Conservation (phyloP, 768 basidiomycete species). For the Leccinum aurantiacum region DNA sequence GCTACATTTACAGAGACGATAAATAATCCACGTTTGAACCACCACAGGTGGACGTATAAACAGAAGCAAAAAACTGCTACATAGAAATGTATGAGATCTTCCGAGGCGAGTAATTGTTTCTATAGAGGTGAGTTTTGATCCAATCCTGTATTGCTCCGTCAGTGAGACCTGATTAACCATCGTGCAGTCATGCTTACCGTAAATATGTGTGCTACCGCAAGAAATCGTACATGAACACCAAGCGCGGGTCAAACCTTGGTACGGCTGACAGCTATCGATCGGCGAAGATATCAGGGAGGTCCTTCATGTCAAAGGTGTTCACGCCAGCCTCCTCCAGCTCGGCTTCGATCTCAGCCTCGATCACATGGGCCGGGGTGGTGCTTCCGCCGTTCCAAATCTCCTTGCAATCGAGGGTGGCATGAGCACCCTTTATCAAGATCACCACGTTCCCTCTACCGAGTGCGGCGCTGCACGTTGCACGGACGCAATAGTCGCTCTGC, state of each 20-base stretch:
- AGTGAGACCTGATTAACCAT: not conserved
- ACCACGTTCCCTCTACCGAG: constrained; percentile 66
- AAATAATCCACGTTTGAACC: not conserved
- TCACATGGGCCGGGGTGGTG: constrained; percentile 48
- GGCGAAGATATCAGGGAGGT: constrained; percentile 57
- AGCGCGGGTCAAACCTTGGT: not conserved
- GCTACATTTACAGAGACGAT: not conserved
- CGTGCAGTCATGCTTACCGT: constrained; percentile 11
- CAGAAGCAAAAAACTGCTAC: not conserved
- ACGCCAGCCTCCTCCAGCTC: constrained; percentile 73
- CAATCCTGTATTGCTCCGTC: not conserved
- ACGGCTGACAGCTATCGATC: constrained; percentile 42
- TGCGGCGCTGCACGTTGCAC: constrained; percentile 58
- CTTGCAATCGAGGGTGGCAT: constrained; percentile 65
- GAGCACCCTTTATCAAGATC: constrained; percentile 59
- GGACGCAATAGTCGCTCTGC: constrained; percentile 64
- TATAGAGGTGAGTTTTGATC: not conserved
- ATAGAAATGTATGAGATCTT: not conserved
- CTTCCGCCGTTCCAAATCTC: constrained; percentile 62
- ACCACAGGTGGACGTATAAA: not conserved
- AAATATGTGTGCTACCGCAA: not conserved
- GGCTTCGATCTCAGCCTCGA: constrained; percentile 61
- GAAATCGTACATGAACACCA: not conserved
- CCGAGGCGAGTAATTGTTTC: not conserved
- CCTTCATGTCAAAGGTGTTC: constrained; percentile 63